Evolutionary conservation across 2,329 filamentous ascomycete genomes (phyloP).

Genomic region (Colletotrichum trifolii): DNA sequence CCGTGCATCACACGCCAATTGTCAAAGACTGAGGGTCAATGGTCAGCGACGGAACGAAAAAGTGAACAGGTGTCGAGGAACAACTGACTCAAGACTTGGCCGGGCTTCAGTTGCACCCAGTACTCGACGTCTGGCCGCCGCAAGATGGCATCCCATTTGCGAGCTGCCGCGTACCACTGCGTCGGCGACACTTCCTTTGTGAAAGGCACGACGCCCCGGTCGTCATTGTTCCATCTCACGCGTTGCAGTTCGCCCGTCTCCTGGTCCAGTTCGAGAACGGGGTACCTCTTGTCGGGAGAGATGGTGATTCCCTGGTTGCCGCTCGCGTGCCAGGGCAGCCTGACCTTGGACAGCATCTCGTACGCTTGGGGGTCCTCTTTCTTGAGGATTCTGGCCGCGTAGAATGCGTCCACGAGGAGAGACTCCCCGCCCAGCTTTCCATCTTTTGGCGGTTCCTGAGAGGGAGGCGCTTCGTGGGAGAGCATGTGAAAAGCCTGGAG

Average conservation of each 20-base stretch:
- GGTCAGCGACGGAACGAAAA: slow-evolving; percentile 33
- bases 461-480: slow-evolving; percentile 73
- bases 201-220: slow-evolving; percentile 78
- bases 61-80: neutral
- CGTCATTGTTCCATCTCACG: slow-evolving; percentile 93
- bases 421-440: slow-evolving; percentile 74
- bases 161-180: slow-evolving; percentile 84
- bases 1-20: slow-evolving; percentile 97
- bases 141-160: slow-evolving; percentile 78
- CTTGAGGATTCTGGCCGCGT: slow-evolving; percentile 71
- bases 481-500: slow-evolving; percentile 94
- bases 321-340: slow-evolving; percentile 84
- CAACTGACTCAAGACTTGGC: slow-evolving; percentile 76
- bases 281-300: slow-evolving; percentile 74
- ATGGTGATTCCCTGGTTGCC: slow-evolving; percentile 89
- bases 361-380: slow-evolving; percentile 67
- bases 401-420: slow-evolving; percentile 87
- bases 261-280: slow-evolving; percentile 74
- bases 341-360: slow-evolving; percentile 63
- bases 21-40: slow-evolving; percentile 77
- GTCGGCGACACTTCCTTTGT: slow-evolving; percentile 57
- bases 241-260: slow-evolving; percentile 56
- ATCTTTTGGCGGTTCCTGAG: slow-evolving; percentile 39
- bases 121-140: slow-evolving; percentile 74
- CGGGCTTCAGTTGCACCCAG: slow-evolving; percentile 84